These are phyloP conservation scores for Nematocida sp. DNA, from an alignment of 371 early-diverging fungal species.

Conservation along the genomic window DNA sequence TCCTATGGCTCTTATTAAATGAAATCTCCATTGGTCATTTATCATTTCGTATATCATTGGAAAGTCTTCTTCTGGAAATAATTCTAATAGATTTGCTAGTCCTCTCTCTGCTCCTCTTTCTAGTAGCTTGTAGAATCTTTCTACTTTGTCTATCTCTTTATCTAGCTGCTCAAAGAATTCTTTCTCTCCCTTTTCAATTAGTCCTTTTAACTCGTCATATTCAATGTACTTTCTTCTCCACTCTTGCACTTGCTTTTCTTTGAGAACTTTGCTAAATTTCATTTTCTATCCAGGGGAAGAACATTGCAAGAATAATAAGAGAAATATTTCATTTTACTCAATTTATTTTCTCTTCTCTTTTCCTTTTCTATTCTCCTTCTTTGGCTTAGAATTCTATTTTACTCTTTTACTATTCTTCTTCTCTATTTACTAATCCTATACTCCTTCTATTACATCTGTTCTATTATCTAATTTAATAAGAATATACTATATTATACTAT, in stretches of 20 bases:
- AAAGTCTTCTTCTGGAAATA: slow-evolving; percentile 37
- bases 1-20: background rate
- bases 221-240: slow-evolving; percentile 61
- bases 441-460: too few relatives aligned
- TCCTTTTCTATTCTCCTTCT: too few relatives aligned
- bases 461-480: too few relatives aligned
- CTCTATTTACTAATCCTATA: too few relatives aligned
- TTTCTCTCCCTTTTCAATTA: slow-evolving; percentile 5
- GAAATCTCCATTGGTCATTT: background rate
- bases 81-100: slow-evolving; percentile 33
- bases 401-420: too few relatives aligned
- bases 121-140: slow-evolving; percentile 54
- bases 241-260: slow-evolving; percentile 59
- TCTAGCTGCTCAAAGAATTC: slow-evolving; percentile 40
- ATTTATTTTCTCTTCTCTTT: too few relatives aligned
- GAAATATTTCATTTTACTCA: too few relatives aligned
- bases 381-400: too few relatives aligned
- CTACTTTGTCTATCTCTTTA: slow-evolving; percentile 54
- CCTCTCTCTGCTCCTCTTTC: slow-evolving; percentile 58
- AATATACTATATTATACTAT: too few relatives aligned
- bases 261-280: slow-evolving; percentile 61
- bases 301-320: background rate
- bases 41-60: slow-evolving; percentile 18
- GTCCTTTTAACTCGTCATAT: slow-evolving; percentile 51
- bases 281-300: slow-evolving; percentile 19